Evolutionary conservation across 805 yeast genomes (phyloP).

Genomic region (Torulaspora gathmanii): DNA sequence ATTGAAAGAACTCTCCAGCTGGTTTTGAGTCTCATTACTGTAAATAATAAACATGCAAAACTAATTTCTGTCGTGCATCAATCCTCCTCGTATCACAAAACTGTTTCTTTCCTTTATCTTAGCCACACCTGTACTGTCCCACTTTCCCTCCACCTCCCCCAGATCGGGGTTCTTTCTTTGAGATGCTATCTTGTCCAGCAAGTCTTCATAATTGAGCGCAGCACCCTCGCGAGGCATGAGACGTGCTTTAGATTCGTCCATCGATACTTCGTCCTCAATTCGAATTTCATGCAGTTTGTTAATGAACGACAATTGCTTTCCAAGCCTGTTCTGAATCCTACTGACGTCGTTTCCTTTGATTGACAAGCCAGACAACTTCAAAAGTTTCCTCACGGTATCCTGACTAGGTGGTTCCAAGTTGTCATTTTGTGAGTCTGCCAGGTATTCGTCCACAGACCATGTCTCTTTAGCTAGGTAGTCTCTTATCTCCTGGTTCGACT

Average conservation of each 20-base stretch:
- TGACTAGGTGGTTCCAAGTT: constrained; percentile 13
- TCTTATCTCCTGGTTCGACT: constrained; percentile 25
- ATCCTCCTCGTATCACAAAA: constrained; percentile 45
- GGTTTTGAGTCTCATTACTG: constrained; percentile 11
- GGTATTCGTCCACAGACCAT: constrained; percentile 29
- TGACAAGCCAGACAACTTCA: constrained; percentile 49
- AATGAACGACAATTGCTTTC: constrained; percentile 49
- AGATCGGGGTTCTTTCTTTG: constrained; percentile 25
- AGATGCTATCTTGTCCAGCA: constrained; percentile 28
- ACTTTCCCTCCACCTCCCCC: constrained; percentile 42
- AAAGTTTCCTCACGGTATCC: constrained; percentile 32
- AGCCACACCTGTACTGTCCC: constrained; percentile 42
- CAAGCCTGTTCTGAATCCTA: constrained; percentile 36
- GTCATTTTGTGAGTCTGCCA: constrained; percentile 13
- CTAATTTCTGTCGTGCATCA: constrained; percentile 36
- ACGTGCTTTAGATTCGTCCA: constrained; percentile 23
- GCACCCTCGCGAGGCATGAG: constrained; percentile 28
- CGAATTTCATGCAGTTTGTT: constrained; percentile 41
- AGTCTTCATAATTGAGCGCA: constrained; percentile 32
- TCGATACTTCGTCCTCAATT: constrained; percentile 15
- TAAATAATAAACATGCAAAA: constrained; percentile 6
- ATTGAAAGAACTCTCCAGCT: constrained; percentile 18
- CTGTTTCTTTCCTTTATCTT: constrained; percentile 35
- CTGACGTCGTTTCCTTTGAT: constrained; percentile 26
- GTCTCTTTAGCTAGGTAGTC: constrained; percentile 20